phyloP scores from a whole-genome alignment of 2,329 filamentous ascomycete genomes.

The Fusarium nematophilum region DNA sequence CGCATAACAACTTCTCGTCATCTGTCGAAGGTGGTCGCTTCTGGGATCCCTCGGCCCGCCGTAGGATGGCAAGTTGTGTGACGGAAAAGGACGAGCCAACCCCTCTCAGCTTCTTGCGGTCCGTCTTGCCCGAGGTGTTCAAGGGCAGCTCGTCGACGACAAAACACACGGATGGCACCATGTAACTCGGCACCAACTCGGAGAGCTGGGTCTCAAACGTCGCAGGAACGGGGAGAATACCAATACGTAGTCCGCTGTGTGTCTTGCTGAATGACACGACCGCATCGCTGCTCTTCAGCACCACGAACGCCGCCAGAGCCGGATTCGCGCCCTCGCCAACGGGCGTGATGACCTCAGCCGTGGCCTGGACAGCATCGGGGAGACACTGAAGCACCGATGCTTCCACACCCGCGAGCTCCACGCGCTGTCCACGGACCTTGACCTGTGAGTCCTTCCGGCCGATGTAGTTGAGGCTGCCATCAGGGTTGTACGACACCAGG shows the following conservation, averaged over 20 bases:
- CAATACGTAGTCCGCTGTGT: not conserved
- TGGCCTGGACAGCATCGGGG: not conserved
- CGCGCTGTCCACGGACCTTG: constrained; percentile 68
- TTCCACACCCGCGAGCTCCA: constrained; percentile 55
- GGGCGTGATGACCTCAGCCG: constrained; percentile 5
- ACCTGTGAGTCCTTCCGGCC: constrained; percentile 68
- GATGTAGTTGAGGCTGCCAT: constrained; percentile 52
- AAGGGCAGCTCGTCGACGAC: constrained; percentile 2
- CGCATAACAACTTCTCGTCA: constrained; percentile 2
- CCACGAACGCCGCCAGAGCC: constrained; percentile 6
- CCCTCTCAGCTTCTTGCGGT: constrained; percentile 10
- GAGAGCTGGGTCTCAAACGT: constrained; percentile 1
- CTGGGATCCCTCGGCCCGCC: not conserved
- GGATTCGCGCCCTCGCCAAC: not conserved
- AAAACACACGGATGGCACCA: constrained; percentile 19
- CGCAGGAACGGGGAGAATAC: not conserved
- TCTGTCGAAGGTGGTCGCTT: constrained; percentile 5
- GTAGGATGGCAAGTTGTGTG: constrained; percentile 4
- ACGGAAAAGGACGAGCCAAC: constrained; percentile 12
- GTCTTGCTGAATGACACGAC: not conserved
- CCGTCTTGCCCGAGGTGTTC: constrained; percentile 9
- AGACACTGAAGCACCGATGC: not conserved
- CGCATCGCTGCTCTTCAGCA: not conserved
- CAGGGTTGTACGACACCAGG: constrained; percentile 51
- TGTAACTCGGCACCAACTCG: constrained; percentile 5